Base-by-base conservation (phyloP, 2,329 filamentous ascomycete genomes). In the Fusarium chlamydosporum region DNA sequence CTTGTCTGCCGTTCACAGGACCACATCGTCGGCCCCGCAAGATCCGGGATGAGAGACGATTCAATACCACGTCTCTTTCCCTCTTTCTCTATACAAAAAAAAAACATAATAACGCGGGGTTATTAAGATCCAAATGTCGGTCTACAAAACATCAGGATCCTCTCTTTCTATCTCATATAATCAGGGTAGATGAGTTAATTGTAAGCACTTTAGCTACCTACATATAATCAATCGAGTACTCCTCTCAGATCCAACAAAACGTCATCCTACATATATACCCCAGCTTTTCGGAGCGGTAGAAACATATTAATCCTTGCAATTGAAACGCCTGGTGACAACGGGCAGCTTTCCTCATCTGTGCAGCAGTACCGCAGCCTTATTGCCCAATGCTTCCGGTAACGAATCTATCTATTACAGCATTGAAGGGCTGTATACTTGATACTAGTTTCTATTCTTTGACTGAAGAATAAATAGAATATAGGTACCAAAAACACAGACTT, bases 261-360 rank as follows among this genome's bases (percentile, higher is more conserved):
- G 61, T 65, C 61, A 65, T 46, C 31, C 34, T 38, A 65, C 61
- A 65, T 16, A 27, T 59, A 26, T 41, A 52, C 53, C 61, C 61
- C 52, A 47, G 52, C 18, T 27, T 34, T 42, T 7, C 20, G 27
- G 34, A 64, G 60, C 52, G 52, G 34, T 46, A 65, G 34, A 64
- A 57, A 50, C 18, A 52, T 15, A 27, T 15, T 16, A 61, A 50
- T 11, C 33, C 60, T 23, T 63, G 37, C 9, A 48, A 33, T 15
- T 26, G 47, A 51, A 51, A 51, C 34, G 15, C n/a, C 47, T 26
- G 23, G 56, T 55, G 56, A 58, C 56, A 55, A 55, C 56, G 56
- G 48, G 16, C 26, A 35, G 33, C 11, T 38, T 55, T 45, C 56
- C 56, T 31, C 16, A 38, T 51, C 33, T 40, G 47, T 35, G 46